These are phyloP conservation scores for Tolypocladium tropicale DNA, from an alignment of 2,329 filamentous ascomycete genomes.

Conservation along the genomic window DNA sequence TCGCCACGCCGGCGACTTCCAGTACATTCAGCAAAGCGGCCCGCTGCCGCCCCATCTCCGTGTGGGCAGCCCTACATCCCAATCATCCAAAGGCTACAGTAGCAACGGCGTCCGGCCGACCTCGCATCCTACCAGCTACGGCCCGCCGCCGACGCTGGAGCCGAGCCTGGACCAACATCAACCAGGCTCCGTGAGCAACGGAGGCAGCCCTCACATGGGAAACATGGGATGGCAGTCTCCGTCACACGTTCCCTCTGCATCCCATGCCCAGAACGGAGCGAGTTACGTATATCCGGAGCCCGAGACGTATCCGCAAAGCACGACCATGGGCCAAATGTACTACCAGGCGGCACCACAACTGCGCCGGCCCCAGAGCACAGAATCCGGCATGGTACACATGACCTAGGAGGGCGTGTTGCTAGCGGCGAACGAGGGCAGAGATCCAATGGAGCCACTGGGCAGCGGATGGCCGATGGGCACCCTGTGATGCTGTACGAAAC, in stretches of 20 bases:
- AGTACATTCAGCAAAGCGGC: slow-evolving; percentile 63
- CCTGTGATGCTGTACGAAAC: slow-evolving; percentile 8
- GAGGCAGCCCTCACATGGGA: slow-evolving; percentile 76
- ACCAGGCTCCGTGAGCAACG: slow-evolving; percentile 55
- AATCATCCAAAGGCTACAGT: slow-evolving; percentile 45
- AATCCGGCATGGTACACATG: slow-evolving; percentile 43
- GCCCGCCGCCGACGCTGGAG: slow-evolving; percentile 77
- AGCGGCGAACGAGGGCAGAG: background rate
- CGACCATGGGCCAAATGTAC: slow-evolving; percentile 58
- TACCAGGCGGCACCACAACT: slow-evolving; percentile 56
- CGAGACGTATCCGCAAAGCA: slow-evolving; percentile 55
- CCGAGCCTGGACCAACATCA: slow-evolving; percentile 72
- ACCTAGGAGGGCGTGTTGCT: slow-evolving; percentile 17
- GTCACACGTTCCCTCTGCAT: slow-evolving; percentile 60
- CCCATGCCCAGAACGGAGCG: slow-evolving; percentile 45
- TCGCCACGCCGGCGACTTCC: slow-evolving; percentile 53
- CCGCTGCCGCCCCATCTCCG: slow-evolving; percentile 77
- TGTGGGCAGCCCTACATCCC: slow-evolving; percentile 59
- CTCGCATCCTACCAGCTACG: slow-evolving; percentile 75
- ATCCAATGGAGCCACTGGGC: background rate
- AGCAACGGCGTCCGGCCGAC: slow-evolving; percentile 55
- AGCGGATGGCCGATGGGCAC: slow-evolving; percentile 11
- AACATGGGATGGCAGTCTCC: slow-evolving; percentile 82
- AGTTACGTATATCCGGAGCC: slow-evolving; percentile 76
- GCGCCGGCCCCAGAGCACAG: slow-evolving; percentile 64